Conservation (phyloP, 139 green algal genomes). For the Closterium sp. region DNA sequence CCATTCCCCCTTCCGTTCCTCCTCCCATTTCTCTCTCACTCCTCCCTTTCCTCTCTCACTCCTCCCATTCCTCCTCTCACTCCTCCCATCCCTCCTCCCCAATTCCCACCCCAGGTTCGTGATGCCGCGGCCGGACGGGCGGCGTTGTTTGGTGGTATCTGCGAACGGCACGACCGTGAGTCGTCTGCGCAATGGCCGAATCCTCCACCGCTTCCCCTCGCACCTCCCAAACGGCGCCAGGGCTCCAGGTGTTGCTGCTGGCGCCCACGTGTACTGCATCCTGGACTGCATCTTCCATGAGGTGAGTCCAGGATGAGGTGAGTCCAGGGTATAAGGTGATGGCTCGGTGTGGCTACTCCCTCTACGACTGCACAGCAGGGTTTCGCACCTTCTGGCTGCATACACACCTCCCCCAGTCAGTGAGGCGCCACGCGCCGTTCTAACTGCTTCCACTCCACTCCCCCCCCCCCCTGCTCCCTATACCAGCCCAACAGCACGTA, state of each 20-base stretch:
- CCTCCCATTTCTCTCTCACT: no score
- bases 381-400: constrained; percentile 80
- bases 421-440: not conserved
- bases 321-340: constrained; percentile 56
- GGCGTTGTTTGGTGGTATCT: constrained; percentile 76
- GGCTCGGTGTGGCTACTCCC: constrained; percentile 76
- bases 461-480: not conserved
- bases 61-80: not conserved
- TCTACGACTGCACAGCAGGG: constrained; percentile 79
- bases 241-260: constrained; percentile 9
- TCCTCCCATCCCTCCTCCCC: not conserved
- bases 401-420: constrained; percentile 64
- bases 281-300: constrained; percentile 84
- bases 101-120: constrained; percentile 65
- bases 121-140: constrained; percentile 77
- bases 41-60: no score
- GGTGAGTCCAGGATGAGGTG: constrained; percentile 10
- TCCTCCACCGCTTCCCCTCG: constrained; percentile 67
- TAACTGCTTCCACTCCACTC: not conserved
- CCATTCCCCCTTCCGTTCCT: no score
- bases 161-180: constrained; percentile 56
- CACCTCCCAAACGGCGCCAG: constrained; percentile 59
- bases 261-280: constrained; percentile 63
- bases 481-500: constrained; percentile 45
- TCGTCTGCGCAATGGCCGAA: constrained; percentile 52